These are phyloP conservation scores for Yarrowia alimentaria DNA, from an alignment of 805 yeast species.

Conservation along the genomic window DNA sequence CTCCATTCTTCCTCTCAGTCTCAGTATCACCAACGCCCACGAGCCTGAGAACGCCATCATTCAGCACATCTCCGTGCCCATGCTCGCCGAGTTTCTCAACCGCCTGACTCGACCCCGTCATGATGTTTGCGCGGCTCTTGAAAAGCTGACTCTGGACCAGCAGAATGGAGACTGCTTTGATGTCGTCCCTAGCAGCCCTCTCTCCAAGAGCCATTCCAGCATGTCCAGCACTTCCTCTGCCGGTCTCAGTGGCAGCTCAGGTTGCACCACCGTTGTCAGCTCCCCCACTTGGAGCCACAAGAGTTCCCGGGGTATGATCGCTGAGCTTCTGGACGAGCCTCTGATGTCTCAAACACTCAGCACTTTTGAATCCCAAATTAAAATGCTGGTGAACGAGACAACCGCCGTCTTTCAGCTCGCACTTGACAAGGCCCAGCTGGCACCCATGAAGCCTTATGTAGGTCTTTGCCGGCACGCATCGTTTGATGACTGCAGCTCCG, in stretches of 20 bases:
- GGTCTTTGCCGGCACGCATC: slow-evolving; percentile 32
- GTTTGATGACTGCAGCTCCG: slow-evolving; percentile 28
- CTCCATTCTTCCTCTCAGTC: not conserved
- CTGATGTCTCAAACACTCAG: slow-evolving; percentile 1
- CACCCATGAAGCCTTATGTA: slow-evolving; percentile 29
- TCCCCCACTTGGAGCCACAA: slow-evolving; percentile 16
- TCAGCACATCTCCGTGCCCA: slow-evolving; percentile 5
- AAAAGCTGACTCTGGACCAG: too few relatives aligned
- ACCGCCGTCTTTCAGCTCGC: slow-evolving; percentile 14
- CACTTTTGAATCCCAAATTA: slow-evolving; percentile 9
- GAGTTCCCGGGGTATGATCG: not conserved
- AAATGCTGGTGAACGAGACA: slow-evolving; percentile 14
- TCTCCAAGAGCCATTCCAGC: slow-evolving; percentile 5
- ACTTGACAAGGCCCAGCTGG: slow-evolving; percentile 22
- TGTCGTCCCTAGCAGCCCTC: too few relatives aligned
- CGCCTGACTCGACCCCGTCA: not conserved
- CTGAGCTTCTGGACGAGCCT: slow-evolving; percentile 20
- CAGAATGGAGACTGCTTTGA: too few relatives aligned
- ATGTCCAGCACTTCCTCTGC: slow-evolving; percentile 13
- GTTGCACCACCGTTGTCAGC: slow-evolving; percentile 20
- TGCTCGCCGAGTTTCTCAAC: slow-evolving; percentile 1
- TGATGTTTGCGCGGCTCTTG: not conserved
- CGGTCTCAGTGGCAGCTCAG: too few relatives aligned
- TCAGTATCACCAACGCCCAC: not conserved
- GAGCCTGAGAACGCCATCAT: not conserved